Conservation (phyloP, 2,329 filamentous ascomycete species). For the Fusarium sp. region DNA sequence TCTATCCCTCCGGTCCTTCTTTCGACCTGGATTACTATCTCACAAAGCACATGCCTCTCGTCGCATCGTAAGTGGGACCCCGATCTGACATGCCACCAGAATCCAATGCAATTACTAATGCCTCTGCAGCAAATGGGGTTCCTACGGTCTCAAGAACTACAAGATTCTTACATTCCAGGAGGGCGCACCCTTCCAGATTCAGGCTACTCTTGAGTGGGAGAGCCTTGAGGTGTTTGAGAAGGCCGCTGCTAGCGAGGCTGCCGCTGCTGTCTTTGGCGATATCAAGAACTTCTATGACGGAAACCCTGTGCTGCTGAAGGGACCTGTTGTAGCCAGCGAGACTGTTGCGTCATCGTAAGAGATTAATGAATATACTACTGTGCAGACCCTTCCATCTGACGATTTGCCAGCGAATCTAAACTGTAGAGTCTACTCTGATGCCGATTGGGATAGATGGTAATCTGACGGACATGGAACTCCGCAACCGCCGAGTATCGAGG, state of each 20-base stretch:
- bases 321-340: conserved; percentile 19
- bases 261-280: conserved; percentile 33
- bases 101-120: background rate
- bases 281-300: conserved; percentile 33
- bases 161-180: conserved; percentile 32
- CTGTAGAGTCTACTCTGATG: background rate
- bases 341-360: conserved; percentile 2
- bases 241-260: conserved; percentile 10
- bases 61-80: conserved; percentile 24
- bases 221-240: conserved; percentile 28
- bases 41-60: conserved; percentile 41
- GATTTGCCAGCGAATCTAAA: background rate
- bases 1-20: conserved; percentile 40
- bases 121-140: conserved; percentile 27
- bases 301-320: conserved; percentile 35
- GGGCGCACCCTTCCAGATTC: conserved; percentile 35
- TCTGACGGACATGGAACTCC: background rate
- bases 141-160: conserved; percentile 33
- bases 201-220: conserved; percentile 38
- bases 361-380: background rate
- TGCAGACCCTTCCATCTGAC: background rate
- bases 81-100: background rate
- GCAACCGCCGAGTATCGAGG: background rate
- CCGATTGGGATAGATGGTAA: too few species aligned
- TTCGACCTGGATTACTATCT: conserved; percentile 43